A percentile compares a stretch with the other conserved stretches of the same genome.
Conservation (phyloP, 805 yeast genomes). For the Huiozyma naganishii region DNA sequence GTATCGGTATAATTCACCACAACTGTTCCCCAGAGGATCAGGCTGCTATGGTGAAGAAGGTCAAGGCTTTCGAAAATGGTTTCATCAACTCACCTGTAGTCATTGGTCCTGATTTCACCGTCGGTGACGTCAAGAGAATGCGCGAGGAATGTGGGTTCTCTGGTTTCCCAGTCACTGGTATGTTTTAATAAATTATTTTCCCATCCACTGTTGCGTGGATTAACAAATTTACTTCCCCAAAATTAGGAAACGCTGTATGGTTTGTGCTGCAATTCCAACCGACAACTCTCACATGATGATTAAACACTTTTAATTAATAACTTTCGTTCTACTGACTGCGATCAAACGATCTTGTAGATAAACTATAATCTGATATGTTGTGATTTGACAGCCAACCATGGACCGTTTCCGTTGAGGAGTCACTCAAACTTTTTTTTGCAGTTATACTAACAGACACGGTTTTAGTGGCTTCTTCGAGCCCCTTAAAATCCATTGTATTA, state of each 20-base stretch:
- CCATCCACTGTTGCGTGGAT: slow-evolving; percentile 1
- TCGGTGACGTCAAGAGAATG: slow-evolving; percentile 68
- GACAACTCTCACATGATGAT: slow-evolving; percentile 40
- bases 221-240: neutral
- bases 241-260: neutral
- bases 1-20: slow-evolving; percentile 97
- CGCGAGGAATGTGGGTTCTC: slow-evolving; percentile 76
- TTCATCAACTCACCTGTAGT: slow-evolving; percentile 92
- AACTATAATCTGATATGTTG: slow-evolving; percentile 31
- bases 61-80: slow-evolving; percentile 94
- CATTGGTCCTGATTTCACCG: slow-evolving; percentile 63
- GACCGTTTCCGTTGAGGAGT: too few relatives aligned
- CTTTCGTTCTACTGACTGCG: slow-evolving; percentile 99
- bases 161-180: slow-evolving; percentile 99
- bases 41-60: slow-evolving; percentile 96
- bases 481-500: neutral
- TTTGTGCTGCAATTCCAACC: neutral
- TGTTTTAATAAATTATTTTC: slow-evolving; percentile 32
- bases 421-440: too few relatives aligned
- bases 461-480: neutral
- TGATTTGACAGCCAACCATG: slow-evolving; percentile 6
- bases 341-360: slow-evolving; percentile 97
- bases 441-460: slow-evolving; percentile 13
- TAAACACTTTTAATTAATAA: slow-evolving; percentile 40
- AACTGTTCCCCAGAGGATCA: slow-evolving; percentile 95